Evolutionary conservation across 768 basidiomycete genomes (phyloP), one percentile per base, ranked within the genome.

Genomic region (Rhodotorula paludigena): DNA sequence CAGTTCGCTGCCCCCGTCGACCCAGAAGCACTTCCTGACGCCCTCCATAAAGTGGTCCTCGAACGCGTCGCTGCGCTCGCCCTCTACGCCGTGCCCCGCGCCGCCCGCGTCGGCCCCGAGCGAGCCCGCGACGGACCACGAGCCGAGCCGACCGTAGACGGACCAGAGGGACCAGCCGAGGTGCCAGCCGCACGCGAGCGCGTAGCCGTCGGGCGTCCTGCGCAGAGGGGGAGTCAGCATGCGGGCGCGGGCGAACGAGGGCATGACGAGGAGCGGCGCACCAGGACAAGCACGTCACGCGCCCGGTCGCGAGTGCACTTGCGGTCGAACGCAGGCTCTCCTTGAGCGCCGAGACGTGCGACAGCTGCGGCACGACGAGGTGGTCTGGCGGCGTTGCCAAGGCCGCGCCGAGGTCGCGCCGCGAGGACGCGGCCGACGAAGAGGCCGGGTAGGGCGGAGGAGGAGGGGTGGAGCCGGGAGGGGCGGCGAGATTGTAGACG

Each of bases 81-180:
- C 64, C 45, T 64, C 65, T 25, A 72, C 66, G 25, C 57, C 64
- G 39, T 51, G 57, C 14, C 66, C 60, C 52, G 57, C 57, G 66
- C 77, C 66, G 84, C 80, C 85, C 33, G 81, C 80, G 59, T 81
- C 81, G 60, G 89, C n/a, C n/a, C n/a, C 85, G 36, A 85, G 80
- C 21, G 78, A 86, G 47, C 87, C 87, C 5, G 86, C 86, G 74
- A 91, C 85, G 16, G 85, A 85, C 79, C 85, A 90, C 3, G 88
- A 87, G 36, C 90, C 82, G 74, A 92, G 89, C 60, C 91, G 83
- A 11, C 94, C 94, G 20, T 89, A 89, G 18, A 92, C 86, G 76
- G 88, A 92, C 80, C 92, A 89, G 10, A 94, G 83, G 6, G 86
- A 89, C 92, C 92, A 98, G 12, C 91, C 93, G 60, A 83, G 79